Evolutionary conservation across 306 rosid genomes (phyloP), one percentile per base, ranked within the genome.

Genomic region (Prunus mume): DNA sequence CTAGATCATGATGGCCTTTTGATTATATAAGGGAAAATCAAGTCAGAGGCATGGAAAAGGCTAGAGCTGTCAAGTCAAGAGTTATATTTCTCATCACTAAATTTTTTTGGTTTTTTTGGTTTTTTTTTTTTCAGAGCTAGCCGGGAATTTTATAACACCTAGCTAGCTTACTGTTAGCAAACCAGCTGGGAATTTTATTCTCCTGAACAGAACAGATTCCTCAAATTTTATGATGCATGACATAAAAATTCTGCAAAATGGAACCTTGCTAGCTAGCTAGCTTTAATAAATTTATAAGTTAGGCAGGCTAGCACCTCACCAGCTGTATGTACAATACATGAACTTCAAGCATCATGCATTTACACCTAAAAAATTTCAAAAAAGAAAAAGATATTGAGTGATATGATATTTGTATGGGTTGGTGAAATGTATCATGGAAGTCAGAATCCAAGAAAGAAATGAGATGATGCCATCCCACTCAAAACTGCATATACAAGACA

Each of bases 231-330:
- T 12, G 66, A 80, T 41, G 56, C 66, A 56, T 19, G 57, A 58
- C 54, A 65, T 28, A 38, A 50, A 30, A 56, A 58, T 34, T 38
- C 43, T 38, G 43, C 58, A 81, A 81, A 63, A 71, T 72, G 68
- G 72, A 74, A 55, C 76, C 71, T 55, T 60, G 5, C 12, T 38
- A 14, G 51, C 30, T 50, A 20, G 43, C 70, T 24, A 74, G 77
- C 65, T 49, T 66, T 71, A 60, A 27, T 25, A 57, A 55, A 55
- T 34, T 50, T 57, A 52, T 62, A 28, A 65, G 88, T 75, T 85
- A 56, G 88, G 89, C 70, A 5, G 12, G 68, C 62, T 70, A 63
- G 83, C 90, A 88, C 76, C 54, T 47, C 12, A 49, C 32, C 62
- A 73, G 30, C 55, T 41, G 25, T 81, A 47, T 24, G 24, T 74